Percentiles rank a stretch among this genome's conserved stretches.
Conservation (phyloP, 805 yeast genomes). For the Kazachstania africana region DNA sequence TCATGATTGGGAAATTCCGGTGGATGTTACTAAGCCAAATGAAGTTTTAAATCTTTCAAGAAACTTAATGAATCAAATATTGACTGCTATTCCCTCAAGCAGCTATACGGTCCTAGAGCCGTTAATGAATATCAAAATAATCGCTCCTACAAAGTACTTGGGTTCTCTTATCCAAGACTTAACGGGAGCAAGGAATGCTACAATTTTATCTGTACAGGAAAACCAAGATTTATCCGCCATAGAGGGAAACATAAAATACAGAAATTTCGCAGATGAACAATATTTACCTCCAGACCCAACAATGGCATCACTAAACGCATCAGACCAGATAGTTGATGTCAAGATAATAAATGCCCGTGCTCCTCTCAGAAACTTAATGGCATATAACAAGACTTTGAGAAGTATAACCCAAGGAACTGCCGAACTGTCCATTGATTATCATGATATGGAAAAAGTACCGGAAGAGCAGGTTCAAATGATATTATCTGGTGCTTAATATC, state of each 20-base stretch:
- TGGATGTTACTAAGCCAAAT: constrained; percentile 31
- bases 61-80: constrained; percentile 30
- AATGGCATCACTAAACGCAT: constrained; percentile 9
- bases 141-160: constrained; percentile 55
- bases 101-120: constrained; percentile 69
- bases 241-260: constrained; percentile 35
- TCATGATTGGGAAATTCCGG: constrained; percentile 38
- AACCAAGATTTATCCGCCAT: constrained; percentile 25
- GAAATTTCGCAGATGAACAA: constrained; percentile 45
- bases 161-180: constrained; percentile 82
- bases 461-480: constrained; percentile 33
- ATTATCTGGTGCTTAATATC: too few species aligned
- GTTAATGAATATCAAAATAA: constrained; percentile 63
- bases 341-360: constrained; percentile 66
- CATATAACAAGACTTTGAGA: constrained; percentile 67
- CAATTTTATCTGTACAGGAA: constrained; percentile 61
- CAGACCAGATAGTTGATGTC: constrained; percentile 6
- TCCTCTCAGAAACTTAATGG: constrained; percentile 83
- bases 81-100: constrained; percentile 15
- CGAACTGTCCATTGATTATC: constrained; percentile 64
- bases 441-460: constrained; percentile 59
- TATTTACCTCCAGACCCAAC: constrained; percentile 76
- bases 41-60: constrained; percentile 37
- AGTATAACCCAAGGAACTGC: constrained; percentile 87
- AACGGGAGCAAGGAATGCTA: constrained; percentile 66